Evolutionary conservation across 1,139 yeast species (phyloP), one percentile per base, ranked within the genome.

Genomic region (Debaryomycetaceae sp.): DNA sequence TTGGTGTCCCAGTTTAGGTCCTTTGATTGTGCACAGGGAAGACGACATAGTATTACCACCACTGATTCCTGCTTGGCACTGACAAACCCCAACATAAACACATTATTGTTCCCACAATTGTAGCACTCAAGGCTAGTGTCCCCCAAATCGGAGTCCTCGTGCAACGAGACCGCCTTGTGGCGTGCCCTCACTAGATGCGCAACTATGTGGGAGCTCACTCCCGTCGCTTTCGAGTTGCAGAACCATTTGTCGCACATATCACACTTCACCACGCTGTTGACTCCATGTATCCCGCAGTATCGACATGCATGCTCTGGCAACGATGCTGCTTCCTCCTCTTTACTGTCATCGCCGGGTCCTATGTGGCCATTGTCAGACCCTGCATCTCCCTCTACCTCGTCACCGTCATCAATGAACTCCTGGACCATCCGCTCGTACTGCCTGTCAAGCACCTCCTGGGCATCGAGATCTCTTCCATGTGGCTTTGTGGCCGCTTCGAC

Each of bases 121-220:
- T 90, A 91, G 67, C 98, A 91, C 62, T 91, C 97, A 49, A 91
- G 69, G 1, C 82, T 76, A 4, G 93, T 84, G 46, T 86, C 96
- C 11, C 97, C 97, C 38, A 90, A 70, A 50, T 87, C 93, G 0
- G 93, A 83, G 35, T 87, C 87, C 36, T 82, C 83, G 60, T 90
- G 97, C 42, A 89, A 70, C 4, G 84, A 74, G 2, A 90, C 91
- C 34, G 72, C 71, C 57, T 84, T 83, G 62, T 91, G 97, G 48
- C 86, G 81, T 2, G 97, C 79, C 56, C 87, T 68, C 34, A 89
- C 95, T 60, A 90, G 68, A 64, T 91, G 98, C 14, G 89, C 87
- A 13, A 91, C 83, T 31, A 91, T 87, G 62, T 91, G 98, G 1
- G 96, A 86, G 17, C 91, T 81, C 7, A 79, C 66, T 7, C 81